Conservation (phyloP, 2,329 filamentous ascomycete genomes). For the Phoma sp. region DNA sequence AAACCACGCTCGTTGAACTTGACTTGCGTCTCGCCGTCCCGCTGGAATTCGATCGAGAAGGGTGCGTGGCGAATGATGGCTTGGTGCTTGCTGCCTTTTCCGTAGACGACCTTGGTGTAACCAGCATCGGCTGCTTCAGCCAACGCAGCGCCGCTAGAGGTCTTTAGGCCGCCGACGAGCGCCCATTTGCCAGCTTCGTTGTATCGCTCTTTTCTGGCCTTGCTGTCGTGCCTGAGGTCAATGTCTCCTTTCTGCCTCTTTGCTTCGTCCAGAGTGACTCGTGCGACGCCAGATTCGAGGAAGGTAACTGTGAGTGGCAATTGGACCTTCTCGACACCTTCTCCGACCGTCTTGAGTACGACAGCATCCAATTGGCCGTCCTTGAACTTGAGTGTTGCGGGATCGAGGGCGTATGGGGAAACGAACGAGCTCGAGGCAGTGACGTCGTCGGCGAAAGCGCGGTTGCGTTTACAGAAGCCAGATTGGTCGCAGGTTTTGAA, state of each 20-base stretch:
- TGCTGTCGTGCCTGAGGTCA: slow-evolving; percentile 82
- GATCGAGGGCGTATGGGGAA: slow-evolving; percentile 79
- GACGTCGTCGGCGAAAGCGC: slow-evolving; percentile 83
- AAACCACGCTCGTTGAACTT: slow-evolving; percentile 89
- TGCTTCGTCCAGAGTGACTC: slow-evolving; percentile 91
- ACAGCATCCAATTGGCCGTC: slow-evolving; percentile 80
- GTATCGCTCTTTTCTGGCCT: slow-evolving; percentile 87
- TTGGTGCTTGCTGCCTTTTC: slow-evolving; percentile 76
- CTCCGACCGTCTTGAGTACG: slow-evolving; percentile 79
- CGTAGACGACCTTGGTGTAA: slow-evolving; percentile 78
- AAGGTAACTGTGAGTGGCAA: slow-evolving; percentile 88
- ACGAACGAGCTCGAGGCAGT: slow-evolving; percentile 71
- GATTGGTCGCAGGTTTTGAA: slow-evolving; percentile 97
- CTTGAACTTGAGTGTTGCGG: slow-evolving; percentile 75
- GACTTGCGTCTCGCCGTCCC: slow-evolving; percentile 81
- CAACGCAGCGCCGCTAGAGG: slow-evolving; percentile 75
- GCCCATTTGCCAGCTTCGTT: slow-evolving; percentile 89
- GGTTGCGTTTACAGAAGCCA: slow-evolving; percentile 96
- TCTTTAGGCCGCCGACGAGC: slow-evolving; percentile 78
- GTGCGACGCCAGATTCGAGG: slow-evolving; percentile 84
- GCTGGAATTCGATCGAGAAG: slow-evolving; percentile 84
- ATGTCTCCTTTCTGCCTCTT: slow-evolving; percentile 88
- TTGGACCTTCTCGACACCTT: slow-evolving; percentile 71
- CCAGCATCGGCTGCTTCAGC: slow-evolving; percentile 69
- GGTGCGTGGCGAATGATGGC: slow-evolving; percentile 83